phyloP scores from a whole-genome alignment of 148 eudicot genomes.

The Hydrangea macrophylla region DNA sequence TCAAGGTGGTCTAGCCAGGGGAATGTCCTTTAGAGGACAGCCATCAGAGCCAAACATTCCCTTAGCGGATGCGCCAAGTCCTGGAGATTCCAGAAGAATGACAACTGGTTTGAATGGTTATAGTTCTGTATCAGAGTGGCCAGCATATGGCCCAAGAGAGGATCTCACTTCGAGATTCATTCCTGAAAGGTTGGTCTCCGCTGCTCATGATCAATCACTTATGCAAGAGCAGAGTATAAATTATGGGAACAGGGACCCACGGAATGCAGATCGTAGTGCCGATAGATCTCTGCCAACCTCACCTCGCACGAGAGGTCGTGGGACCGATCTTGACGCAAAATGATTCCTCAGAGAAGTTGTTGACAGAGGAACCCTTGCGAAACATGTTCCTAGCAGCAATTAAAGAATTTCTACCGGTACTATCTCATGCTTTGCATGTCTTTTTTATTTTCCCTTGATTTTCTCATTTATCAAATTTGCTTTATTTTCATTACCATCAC shows the following conservation, averaged over 20 bases:
- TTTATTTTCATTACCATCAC: neutral
- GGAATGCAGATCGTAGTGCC: conserved; percentile 38
- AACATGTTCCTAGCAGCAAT: conserved; percentile 68
- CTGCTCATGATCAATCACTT: conserved; percentile 38
- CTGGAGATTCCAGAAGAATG: conserved; percentile 54
- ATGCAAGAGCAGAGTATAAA: conserved; percentile 37
- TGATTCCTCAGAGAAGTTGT: conserved; percentile 42
- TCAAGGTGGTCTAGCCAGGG: conserved; percentile 94
- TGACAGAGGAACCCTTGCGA: conserved; percentile 64
- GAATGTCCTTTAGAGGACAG: conserved; percentile 79
- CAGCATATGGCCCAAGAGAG: conserved; percentile 41
- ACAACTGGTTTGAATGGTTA: conserved; percentile 51
- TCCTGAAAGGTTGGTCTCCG: conserved; percentile 39
- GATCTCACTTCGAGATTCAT: conserved; percentile 39
- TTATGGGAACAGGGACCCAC: conserved; percentile 43
- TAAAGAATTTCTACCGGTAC: conserved; percentile 86
- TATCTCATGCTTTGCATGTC: neutral
- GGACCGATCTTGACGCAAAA: conserved; percentile 28
- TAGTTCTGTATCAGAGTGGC: conserved; percentile 44
- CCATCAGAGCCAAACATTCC: conserved; percentile 30
- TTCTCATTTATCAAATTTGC: neutral
- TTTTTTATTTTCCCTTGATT: conserved; percentile 12
- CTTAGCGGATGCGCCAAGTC: conserved; percentile 33
- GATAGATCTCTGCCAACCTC: conserved; percentile 46
- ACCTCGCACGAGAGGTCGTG: conserved; percentile 24